These are phyloP conservation scores for Nigrograna mackinnonii DNA, from an alignment of 2,329 filamentous ascomycete species.

Conservation along the genomic window DNA sequence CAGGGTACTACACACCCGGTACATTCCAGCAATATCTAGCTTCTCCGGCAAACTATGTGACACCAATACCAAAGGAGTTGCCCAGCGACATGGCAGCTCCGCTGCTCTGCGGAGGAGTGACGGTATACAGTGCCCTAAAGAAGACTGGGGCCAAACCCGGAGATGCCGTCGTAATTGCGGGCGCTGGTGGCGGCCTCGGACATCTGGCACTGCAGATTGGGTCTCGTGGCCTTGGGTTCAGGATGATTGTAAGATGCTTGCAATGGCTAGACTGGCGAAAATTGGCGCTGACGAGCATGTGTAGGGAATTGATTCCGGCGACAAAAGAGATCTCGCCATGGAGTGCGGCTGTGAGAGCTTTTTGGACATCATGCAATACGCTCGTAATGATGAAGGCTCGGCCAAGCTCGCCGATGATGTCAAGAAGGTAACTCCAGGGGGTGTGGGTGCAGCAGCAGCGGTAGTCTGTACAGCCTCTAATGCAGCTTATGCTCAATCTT, in stretches of 20 bases:
- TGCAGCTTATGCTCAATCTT: slow-evolving; percentile 46
- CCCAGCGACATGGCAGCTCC: slow-evolving; percentile 65
- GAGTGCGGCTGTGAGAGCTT: slow-evolving; percentile 69
- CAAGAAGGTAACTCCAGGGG: slow-evolving; percentile 56
- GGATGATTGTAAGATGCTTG: too few species aligned
- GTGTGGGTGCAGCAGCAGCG: slow-evolving; percentile 63
- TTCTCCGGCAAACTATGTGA: slow-evolving; percentile 68
- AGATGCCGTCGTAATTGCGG: slow-evolving; percentile 61
- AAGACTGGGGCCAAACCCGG: slow-evolving; percentile 63
- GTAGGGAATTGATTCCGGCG: slow-evolving; percentile 67
- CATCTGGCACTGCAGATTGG: slow-evolving; percentile 52
- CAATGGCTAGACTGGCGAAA: too few species aligned
- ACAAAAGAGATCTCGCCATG: slow-evolving; percentile 65
- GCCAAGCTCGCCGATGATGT: slow-evolving; percentile 58
- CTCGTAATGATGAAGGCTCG: too few species aligned
- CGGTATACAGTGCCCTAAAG: slow-evolving; percentile 67
- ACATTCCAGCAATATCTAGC: slow-evolving; percentile 75
- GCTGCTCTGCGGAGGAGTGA: slow-evolving; percentile 63
- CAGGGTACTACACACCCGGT: slow-evolving; percentile 69
- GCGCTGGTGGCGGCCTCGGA: slow-evolving; percentile 66
- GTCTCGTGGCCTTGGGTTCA: neutral
- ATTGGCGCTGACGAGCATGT: too few species aligned
- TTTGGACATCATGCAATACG: slow-evolving; percentile 65
- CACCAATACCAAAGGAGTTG: slow-evolving; percentile 67
- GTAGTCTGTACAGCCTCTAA: slow-evolving; percentile 58